A percentile compares a stretch with the other conserved stretches of the same genome.
Evolutionary conservation across 768 basidiomycete species (phyloP).

Genomic region (Melanogaster broomeanus): DNA sequence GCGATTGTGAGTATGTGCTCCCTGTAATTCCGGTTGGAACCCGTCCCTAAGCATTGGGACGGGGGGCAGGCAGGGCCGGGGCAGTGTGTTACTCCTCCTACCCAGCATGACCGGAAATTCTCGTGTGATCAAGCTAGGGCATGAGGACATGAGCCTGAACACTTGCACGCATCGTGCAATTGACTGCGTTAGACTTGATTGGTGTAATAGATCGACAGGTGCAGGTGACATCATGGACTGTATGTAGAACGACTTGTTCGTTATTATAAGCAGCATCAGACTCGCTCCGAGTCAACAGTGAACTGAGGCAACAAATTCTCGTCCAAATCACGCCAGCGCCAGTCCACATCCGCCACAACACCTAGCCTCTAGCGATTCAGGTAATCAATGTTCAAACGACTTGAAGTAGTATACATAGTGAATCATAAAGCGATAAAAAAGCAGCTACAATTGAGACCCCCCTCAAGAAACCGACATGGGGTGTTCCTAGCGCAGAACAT

Average conservation of each 20-base stretch:
- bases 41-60: slow-evolving; percentile 13
- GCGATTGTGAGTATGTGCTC: slow-evolving; percentile 22
- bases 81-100: neutral
- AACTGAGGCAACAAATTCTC: no score
- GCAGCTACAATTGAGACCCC: neutral
- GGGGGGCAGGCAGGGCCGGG: slow-evolving; percentile 8
- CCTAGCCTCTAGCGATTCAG: no score
- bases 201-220: no score
- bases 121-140: slow-evolving; percentile 11
- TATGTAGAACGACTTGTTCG: no score
- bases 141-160: slow-evolving; percentile 6
- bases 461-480: neutral
- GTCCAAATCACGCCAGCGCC: no score
- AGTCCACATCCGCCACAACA: no score
- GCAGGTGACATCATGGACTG: no score
- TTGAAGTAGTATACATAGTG: slow-evolving; percentile 23
- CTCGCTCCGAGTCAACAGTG: no score
- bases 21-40: slow-evolving; percentile 16
- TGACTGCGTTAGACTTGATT: neutral
- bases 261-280: no score
- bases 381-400: neutral
- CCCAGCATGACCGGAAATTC: slow-evolving; percentile 12
- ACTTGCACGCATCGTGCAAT: slow-evolving; percentile 11
- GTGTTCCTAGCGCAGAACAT: neutral
- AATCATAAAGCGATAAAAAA: slow-evolving; percentile 10